These are phyloP conservation scores for Debaryomyces prosopidis DNA, from an alignment of 805 yeast species.

Conservation along the genomic window DNA sequence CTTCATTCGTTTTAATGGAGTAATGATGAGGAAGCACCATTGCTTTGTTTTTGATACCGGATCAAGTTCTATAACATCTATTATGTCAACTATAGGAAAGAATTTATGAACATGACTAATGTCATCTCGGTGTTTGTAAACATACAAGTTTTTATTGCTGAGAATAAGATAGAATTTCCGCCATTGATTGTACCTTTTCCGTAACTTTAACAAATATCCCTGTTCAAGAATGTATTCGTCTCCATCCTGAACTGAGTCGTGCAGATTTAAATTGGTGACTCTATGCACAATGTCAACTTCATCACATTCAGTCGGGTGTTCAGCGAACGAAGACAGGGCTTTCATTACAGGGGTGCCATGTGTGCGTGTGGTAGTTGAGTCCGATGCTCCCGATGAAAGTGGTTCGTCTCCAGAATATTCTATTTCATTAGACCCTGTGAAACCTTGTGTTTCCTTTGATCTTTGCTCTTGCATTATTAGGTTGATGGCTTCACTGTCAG, in stretches of 20 bases:
- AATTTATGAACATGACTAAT: slow-evolving; percentile 20
- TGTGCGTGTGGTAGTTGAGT: not conserved
- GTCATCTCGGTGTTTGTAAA: slow-evolving; percentile 34
- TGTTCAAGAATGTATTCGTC: slow-evolving; percentile 31
- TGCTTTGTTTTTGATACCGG: slow-evolving; percentile 42
- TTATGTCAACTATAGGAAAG: slow-evolving; percentile 29
- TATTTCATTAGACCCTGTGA: not conserved
- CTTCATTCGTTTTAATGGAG: slow-evolving; percentile 44
- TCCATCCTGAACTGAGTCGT: not conserved
- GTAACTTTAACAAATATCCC: slow-evolving; percentile 43
- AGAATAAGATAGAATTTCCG: slow-evolving; percentile 42
- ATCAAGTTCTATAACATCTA: slow-evolving; percentile 53
- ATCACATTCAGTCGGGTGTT: slow-evolving; percentile 4
- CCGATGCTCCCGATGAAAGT: slow-evolving; percentile 8
- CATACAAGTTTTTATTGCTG: slow-evolving; percentile 39
- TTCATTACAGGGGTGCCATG: slow-evolving; percentile 2
- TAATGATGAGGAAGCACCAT: slow-evolving; percentile 50
- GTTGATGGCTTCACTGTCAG: not conserved
- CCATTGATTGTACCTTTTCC: slow-evolving; percentile 50
- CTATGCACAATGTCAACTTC: not conserved
- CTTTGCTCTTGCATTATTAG: not conserved
- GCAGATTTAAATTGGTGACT: not conserved
- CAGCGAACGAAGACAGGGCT: not conserved
- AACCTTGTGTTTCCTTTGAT: not conserved
- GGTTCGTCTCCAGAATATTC: slow-evolving; percentile 5